Evolutionary conservation across 129 eudicot species (phyloP).

Genomic region (Oenanthe sinensis): DNA sequence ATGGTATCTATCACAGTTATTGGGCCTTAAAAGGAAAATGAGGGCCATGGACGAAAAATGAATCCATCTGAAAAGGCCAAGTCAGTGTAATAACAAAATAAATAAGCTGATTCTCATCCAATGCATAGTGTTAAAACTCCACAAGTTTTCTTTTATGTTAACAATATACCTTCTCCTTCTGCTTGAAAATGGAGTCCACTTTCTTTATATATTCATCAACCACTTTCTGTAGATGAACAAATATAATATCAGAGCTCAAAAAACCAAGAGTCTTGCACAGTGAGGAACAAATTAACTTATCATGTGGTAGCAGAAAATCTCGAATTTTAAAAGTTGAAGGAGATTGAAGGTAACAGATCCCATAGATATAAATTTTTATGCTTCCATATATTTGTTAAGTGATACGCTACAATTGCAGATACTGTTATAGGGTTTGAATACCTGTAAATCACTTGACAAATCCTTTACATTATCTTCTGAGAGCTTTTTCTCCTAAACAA

Average conservation of each 20-base stretch:
- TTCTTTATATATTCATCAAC: slow-evolving; percentile 89
- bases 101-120: neutral
- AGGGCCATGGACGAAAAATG: neutral
- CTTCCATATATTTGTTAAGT: neutral
- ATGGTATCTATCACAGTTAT: neutral
- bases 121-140: neutral
- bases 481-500: slow-evolving; percentile 82
- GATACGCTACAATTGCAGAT: neutral
- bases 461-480: slow-evolving; percentile 94
- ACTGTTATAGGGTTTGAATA: slow-evolving; percentile 13
- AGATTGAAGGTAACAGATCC: neutral
- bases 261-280: neutral
- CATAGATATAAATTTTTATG: neutral
- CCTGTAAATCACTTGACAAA: slow-evolving; percentile 86
- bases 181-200: slow-evolving; percentile 73
- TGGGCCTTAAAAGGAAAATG: too few relatives aligned
- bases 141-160: neutral
- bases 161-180: slow-evolving; percentile 77
- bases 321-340: neutral
- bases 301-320: too few relatives aligned
- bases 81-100: neutral
- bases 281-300: neutral
- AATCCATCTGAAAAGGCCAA: neutral
- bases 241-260: neutral
- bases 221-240: slow-evolving; percentile 51